Conservation (phyloP, 1,284 basidiomycete species). For the Ustanciosporium gigantosporum region DNA sequence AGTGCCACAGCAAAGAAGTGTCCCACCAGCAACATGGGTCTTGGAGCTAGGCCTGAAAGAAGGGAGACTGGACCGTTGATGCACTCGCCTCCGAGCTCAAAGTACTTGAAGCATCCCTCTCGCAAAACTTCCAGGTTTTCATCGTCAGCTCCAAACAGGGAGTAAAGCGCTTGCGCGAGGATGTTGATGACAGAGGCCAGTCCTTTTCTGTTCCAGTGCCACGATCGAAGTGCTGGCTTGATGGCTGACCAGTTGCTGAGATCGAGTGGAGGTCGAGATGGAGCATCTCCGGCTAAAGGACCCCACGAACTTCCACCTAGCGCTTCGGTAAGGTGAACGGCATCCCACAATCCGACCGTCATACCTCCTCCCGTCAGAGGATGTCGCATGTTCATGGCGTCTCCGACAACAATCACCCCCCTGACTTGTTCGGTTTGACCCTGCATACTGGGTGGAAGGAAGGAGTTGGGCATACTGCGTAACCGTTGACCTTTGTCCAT, state of each 20-base stretch:
- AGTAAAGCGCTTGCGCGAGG: conserved; percentile 58
- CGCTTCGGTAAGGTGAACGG: conserved; percentile 51
- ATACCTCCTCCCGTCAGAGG: conserved; percentile 81
- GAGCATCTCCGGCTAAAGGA: conserved; percentile 14
- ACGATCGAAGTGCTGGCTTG: conserved; percentile 42
- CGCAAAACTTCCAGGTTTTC: conserved; percentile 79
- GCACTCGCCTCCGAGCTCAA: conserved; percentile 88
- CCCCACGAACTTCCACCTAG: conserved; percentile 51
- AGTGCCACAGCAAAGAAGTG: conserved; percentile 97
- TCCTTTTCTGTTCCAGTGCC: conserved; percentile 59
- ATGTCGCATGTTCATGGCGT: conserved; percentile 99
- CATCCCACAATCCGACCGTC: conserved; percentile 60
- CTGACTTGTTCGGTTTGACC: conserved; percentile 67
- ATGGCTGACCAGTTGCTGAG: conserved; percentile 46
- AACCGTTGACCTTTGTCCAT: conserved; percentile 47
- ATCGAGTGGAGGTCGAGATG: conserved; percentile 18
- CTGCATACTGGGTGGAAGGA: conserved; percentile 83
- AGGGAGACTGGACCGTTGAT: conserved; percentile 76
- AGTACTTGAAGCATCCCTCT: conserved; percentile 95
- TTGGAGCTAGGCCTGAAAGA: conserved; percentile 68
- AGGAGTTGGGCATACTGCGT: conserved; percentile 93
- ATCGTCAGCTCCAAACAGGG: conserved; percentile 64
- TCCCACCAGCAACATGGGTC: conserved; percentile 76
- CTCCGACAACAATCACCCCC: conserved; percentile 86
- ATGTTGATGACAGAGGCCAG: conserved; percentile 59